phyloP scores from a whole-genome alignment of 2,329 filamentous ascomycete genomes.

The Aspergillus hiratsukae region DNA sequence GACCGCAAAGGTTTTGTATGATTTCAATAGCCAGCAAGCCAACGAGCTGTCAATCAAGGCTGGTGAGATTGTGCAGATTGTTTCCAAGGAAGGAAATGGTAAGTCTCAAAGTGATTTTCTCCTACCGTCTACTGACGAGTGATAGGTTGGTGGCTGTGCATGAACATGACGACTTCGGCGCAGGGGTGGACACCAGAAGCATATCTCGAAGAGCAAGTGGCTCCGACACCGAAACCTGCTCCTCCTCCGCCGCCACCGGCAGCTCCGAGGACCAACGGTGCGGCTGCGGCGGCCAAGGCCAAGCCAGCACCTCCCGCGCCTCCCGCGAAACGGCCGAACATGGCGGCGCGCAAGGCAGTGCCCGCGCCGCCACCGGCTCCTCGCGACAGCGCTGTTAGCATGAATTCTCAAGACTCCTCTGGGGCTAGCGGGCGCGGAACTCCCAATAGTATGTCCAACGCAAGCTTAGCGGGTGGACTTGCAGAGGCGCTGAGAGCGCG shows the following conservation, averaged over 20 bases:
- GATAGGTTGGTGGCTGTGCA: slow-evolving; percentile 92
- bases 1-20: slow-evolving; percentile 85
- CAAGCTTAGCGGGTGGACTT: slow-evolving; percentile 67
- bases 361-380: slow-evolving; percentile 62
- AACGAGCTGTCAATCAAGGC: slow-evolving; percentile 79
- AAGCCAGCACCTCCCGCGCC: slow-evolving; percentile 73
- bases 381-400: slow-evolving; percentile 59
- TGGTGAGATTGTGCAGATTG: slow-evolving; percentile 78
- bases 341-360: slow-evolving; percentile 64
- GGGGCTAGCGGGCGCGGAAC: slow-evolving; percentile 65
- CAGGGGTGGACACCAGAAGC: slow-evolving; percentile 93
- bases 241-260: slow-evolving; percentile 48
- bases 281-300: slow-evolving; percentile 41
- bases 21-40: slow-evolving; percentile 77
- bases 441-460: slow-evolving; percentile 52
- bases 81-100: slow-evolving; percentile 97
- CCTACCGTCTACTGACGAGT: slow-evolving; percentile 21
- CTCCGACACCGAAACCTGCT: slow-evolving; percentile 56
- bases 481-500: slow-evolving; percentile 74
- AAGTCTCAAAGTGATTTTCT: slow-evolving; percentile 34
- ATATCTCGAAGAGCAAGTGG: slow-evolving; percentile 74
- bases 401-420: slow-evolving; percentile 48
- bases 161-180: slow-evolving; percentile 60
- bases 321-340: slow-evolving; percentile 73
- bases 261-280: slow-evolving; percentile 47